phyloP scores from a whole-genome alignment of 768 basidiomycete species.

The Strobilomyces dryophilus region DNA sequence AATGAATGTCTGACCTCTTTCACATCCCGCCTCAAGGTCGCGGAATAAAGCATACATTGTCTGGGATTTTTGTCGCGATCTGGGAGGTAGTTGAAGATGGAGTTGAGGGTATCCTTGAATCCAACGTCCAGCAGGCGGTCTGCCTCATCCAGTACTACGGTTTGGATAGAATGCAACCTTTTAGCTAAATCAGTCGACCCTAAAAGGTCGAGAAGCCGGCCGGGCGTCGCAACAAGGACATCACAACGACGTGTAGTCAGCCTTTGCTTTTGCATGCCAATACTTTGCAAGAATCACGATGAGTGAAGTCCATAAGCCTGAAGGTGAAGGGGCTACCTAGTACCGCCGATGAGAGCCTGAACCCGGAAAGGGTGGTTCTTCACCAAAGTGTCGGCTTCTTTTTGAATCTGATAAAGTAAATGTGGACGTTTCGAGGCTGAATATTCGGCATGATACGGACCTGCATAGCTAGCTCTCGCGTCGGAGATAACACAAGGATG shows the following conservation, averaged over 20 bases:
- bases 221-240: conserved; percentile 72
- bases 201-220: conserved; percentile 69
- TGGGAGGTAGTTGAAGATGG: conserved; percentile 47
- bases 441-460: conserved; percentile 36
- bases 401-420: conserved; percentile 48
- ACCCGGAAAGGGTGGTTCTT: conserved; percentile 40
- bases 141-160: conserved; percentile 67
- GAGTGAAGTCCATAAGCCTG: not conserved
- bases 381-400: conserved; percentile 52
- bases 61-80: conserved; percentile 47
- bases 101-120: conserved; percentile 64
- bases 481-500: conserved; percentile 66
- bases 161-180: conserved; percentile 37
- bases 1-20: conserved; percentile 36
- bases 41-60: conserved; percentile 69
- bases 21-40: conserved; percentile 71
- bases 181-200: conserved; percentile 38
- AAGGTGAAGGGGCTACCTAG: conserved; percentile 32
- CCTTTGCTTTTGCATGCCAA: conserved; percentile 23
- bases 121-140: conserved; percentile 73
- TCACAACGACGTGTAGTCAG: conserved; percentile 35
- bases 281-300: conserved; percentile 13
- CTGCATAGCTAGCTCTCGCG: conserved; percentile 71
- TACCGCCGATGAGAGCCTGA: conserved; percentile 53
- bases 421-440: not conserved